phyloP scores from a whole-genome alignment of 2,329 filamentous ascomycete species.

The Sporothrix variecibatus region DNA sequence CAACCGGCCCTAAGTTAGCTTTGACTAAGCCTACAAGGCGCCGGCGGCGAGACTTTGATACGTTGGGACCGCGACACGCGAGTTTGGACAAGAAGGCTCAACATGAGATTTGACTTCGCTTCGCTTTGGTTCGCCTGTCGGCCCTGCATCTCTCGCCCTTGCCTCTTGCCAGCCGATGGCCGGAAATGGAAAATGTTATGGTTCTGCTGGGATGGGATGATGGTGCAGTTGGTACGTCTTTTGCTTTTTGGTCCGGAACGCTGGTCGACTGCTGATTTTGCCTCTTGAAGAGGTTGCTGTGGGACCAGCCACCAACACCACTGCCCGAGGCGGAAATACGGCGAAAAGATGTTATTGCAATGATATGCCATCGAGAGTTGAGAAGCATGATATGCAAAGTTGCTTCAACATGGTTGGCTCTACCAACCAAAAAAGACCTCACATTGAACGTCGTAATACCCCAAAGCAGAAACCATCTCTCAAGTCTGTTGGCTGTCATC shows the following conservation, averaged over 20 bases:
- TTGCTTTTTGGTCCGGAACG: background rate
- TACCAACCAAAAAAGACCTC: constrained; percentile 1
- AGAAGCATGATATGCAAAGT: background rate
- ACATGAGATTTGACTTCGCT: background rate
- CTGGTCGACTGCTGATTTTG: background rate
- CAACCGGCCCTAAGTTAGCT: background rate
- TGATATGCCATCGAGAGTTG: background rate
- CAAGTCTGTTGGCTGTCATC: background rate
- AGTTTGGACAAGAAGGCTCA: background rate
- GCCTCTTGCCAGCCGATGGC: background rate
- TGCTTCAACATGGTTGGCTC: background rate
- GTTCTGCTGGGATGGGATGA: background rate
- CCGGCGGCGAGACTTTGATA: background rate
- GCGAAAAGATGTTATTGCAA: background rate
- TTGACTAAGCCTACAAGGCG: constrained; percentile 5
- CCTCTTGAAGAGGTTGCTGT: background rate
- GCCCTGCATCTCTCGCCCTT: background rate
- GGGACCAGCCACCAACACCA: background rate
- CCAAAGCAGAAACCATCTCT: background rate
- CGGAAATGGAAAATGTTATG: background rate
- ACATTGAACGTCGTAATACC: background rate
- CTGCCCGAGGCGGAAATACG: background rate
- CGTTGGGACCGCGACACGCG: background rate
- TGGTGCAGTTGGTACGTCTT: background rate
- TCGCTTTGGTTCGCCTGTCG: background rate